Evolutionary conservation across 176 grass and related monocot genomes (phyloP).

Genomic region (Triticum urartu): DNA sequence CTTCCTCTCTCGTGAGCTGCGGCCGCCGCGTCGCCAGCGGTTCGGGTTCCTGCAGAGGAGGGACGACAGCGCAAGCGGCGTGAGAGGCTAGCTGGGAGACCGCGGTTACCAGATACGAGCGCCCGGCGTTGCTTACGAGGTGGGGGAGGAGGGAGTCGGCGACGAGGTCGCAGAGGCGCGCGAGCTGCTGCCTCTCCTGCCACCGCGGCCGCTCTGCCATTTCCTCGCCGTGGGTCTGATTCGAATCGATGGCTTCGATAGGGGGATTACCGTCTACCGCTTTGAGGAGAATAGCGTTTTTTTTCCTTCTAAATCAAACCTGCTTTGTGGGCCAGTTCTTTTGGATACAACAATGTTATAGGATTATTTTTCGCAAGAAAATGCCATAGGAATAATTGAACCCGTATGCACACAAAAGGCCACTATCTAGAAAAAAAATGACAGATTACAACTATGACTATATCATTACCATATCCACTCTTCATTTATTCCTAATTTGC

Average conservation of each 20-base stretch:
- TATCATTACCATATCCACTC: no score
- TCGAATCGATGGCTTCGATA: not conserved
- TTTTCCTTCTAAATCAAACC: no score
- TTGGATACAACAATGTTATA: no score
- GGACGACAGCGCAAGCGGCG: not conserved
- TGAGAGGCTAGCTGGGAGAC: conserved; percentile 3
- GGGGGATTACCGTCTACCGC: no score
- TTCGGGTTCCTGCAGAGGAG: conserved; percentile 32
- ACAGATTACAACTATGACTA: no score
- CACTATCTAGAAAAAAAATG: no score
- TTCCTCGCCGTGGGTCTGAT: not conserved
- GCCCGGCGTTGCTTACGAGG: conserved; percentile 26
- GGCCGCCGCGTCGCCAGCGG: not conserved
- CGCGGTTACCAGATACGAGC: not conserved
- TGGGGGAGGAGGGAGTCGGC: conserved; percentile 43
- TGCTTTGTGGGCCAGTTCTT: no score
- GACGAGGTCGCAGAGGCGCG: conserved; percentile 62
- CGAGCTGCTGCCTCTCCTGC: conserved; percentile 35
- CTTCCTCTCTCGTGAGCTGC: conserved; percentile 40
- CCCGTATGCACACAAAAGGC: no score
- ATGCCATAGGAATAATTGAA: no score
- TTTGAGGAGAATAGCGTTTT: no score
- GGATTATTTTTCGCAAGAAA: no score
- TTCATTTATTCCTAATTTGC: no score
- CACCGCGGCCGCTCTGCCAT: conserved; percentile 22